phyloP scores from a whole-genome alignment of 2,329 filamentous ascomycete species.

The Phialocephala subalpina region DNA sequence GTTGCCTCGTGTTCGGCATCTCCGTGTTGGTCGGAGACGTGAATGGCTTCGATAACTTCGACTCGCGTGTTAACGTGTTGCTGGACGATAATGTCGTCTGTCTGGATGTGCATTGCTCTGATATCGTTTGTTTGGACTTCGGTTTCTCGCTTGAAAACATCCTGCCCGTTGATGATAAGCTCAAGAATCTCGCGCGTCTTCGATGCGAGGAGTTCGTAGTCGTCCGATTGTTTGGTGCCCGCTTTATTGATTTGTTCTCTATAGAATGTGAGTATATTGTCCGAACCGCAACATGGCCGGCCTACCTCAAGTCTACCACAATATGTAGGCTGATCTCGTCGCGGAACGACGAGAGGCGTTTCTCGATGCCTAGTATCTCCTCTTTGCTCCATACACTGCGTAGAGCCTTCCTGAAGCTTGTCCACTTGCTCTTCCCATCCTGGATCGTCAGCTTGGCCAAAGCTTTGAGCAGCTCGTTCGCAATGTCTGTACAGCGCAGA shows the following conservation, averaged over 20 bases:
- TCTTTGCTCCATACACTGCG: constrained; percentile 15
- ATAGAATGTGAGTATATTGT: neutral
- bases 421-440: constrained; percentile 13
- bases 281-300: neutral
- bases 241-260: neutral
- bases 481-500: neutral
- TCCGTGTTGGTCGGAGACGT: too few relatives aligned
- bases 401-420: constrained; percentile 15
- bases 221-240: too few relatives aligned
- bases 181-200: neutral
- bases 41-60: neutral
- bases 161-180: neutral
- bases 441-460: constrained; percentile 3
- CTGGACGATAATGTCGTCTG: neutral
- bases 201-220: neutral
- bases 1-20: neutral
- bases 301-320: constrained; percentile 11
- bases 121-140: neutral
- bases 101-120: neutral
- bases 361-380: constrained; percentile 1
- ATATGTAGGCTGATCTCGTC: constrained; percentile 15
- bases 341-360: constrained; percentile 6
- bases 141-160: neutral
- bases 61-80: neutral
- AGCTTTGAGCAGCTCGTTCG: neutral